Percentiles rank a stretch among this genome's conserved stretches.
Conservation (phyloP, 1,284 basidiomycete genomes). For the Boletus smithii region DNA sequence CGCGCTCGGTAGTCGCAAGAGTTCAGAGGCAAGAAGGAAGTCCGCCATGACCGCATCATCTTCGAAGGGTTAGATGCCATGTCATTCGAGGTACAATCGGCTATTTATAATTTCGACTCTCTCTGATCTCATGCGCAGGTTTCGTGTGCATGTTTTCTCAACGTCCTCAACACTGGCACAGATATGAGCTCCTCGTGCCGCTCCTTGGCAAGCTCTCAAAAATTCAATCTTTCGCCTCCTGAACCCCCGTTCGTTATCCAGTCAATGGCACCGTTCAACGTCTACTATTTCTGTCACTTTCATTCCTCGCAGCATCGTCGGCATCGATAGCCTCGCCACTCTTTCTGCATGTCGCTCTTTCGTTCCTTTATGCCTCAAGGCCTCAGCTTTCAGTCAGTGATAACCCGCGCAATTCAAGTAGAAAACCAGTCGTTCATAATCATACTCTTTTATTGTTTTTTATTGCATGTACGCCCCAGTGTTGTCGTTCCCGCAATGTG, state of each 20-base stretch:
- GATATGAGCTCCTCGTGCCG: neutral
- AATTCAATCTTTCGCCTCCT: neutral
- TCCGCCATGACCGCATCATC: slow-evolving; percentile 26
- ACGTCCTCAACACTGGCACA: too few species aligned
- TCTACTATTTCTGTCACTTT: slow-evolving; percentile 7
- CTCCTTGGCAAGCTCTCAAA: slow-evolving; percentile 6
- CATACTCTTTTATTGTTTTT: slow-evolving; percentile 13
- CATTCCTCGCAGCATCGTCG: slow-evolving; percentile 4
- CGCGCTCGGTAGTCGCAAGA: slow-evolving; percentile 28
- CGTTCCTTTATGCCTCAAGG: neutral
- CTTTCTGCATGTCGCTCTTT: slow-evolving; percentile 9
- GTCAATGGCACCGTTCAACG: slow-evolving; percentile 1
- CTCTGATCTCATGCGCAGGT: slow-evolving; percentile 11
- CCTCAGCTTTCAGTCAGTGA: slow-evolving; percentile 2
- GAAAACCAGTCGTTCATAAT: slow-evolving; percentile 13
- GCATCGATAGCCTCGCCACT: slow-evolving; percentile 5
- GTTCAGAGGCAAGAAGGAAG: slow-evolving; percentile 30
- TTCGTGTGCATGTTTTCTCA: neutral
- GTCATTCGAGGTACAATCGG: slow-evolving; percentile 2
- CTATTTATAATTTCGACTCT: neutral
- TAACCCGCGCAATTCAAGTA: slow-evolving; percentile 6
- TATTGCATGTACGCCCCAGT: slow-evolving; percentile 19
- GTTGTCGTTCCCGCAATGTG: slow-evolving; percentile 11
- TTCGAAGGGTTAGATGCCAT: slow-evolving; percentile 21
- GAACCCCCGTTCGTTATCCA: neutral